Evolutionary conservation across 495 filamentous ascomycete genomes (phyloP), one percentile per base, ranked within the genome.

Genomic region (Trichodelitschia bisporula): DNA sequence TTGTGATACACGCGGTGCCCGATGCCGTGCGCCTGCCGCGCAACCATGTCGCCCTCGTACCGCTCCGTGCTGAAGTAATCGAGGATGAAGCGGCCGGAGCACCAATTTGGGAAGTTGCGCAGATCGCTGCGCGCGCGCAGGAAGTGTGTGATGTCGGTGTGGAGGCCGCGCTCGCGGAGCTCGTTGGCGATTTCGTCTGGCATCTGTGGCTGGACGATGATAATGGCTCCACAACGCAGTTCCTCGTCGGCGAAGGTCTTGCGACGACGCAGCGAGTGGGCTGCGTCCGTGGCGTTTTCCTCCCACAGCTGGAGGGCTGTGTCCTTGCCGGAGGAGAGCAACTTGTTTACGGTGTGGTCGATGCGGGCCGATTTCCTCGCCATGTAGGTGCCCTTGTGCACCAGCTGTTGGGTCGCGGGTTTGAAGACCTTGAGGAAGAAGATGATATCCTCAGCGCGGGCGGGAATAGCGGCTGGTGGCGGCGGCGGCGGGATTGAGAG

Each of bases 1-100:
- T 50, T 57, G 32, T 55, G 50, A 14, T 59, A 56, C 28, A 69
- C 56, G 40, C 59, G 58, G 23, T 51, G 62, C 29, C 66, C 51
- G 19, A 45, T 19, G 23, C 51, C 51, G 37, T 55, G 51, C 16
- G 34, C 38, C 19, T 38, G 26, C 11, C 41, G 35, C 18, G 42
- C 32, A 4, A 36, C 28, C 12, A 51, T 30, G 5, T 38, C 32
- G 34, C 51, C 51, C 9, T 31, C 30, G 39, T 48, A 53, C 35
- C 39, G 47, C 6, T 45, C 44, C 6, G 41, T 35, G 0, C 40
- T 43, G 33, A 53, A 49, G 32, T 44, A 38, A 37, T 45, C 43
- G 8, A 32, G 17, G 6, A 36, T 45, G 29, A 47, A 39, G 28
- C 39, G 34, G 19, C 46, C 44, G 9, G 23, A 31, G 1, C 35